Evolutionary conservation across 441 rosid genomes (phyloP).

Genomic region (Aquilaria agallochum): DNA sequence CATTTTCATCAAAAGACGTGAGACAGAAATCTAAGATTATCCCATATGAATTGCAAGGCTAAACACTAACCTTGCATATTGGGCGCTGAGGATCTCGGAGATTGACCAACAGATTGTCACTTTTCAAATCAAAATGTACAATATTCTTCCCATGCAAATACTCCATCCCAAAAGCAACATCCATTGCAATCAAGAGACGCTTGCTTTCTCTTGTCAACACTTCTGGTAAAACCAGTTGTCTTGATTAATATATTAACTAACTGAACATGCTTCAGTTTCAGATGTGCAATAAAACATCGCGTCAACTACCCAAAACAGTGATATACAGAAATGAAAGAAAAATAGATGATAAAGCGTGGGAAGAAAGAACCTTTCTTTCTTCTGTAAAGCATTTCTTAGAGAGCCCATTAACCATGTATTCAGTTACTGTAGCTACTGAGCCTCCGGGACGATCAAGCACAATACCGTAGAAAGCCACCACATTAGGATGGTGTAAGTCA

Average conservation of each 20-base stretch:
- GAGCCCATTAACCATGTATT: conserved; percentile 77
- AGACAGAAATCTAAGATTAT: too few species aligned
- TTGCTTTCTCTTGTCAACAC: conserved; percentile 46
- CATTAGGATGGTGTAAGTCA: conserved; percentile 76
- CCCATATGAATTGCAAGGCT: too few species aligned
- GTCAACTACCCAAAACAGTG: background rate
- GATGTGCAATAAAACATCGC: background rate
- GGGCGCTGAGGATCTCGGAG: conserved; percentile 79
- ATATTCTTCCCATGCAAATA: conserved; percentile 72
- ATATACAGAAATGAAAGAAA: background rate
- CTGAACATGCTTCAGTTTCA: background rate
- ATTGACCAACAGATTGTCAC: conserved; percentile 76
- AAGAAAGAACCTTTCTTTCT: conserved; percentile 48
- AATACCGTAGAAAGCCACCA: conserved; percentile 70
- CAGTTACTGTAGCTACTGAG: conserved; percentile 68
- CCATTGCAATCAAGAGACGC: conserved; percentile 65
- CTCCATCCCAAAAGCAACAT: conserved; percentile 79
- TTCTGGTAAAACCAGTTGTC: conserved; percentile 23
- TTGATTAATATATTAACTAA: background rate
- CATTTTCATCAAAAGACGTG: background rate
- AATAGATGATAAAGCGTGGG: background rate
- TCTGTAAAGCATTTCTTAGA: conserved; percentile 57
- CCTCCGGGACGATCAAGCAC: conserved; percentile 70
- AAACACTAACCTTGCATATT: conserved; percentile 56
- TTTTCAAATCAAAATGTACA: conserved; percentile 74